These are phyloP conservation scores for Alternaria sp. DNA, from an alignment of 2,329 filamentous ascomycete genomes.

Conservation along the genomic window DNA sequence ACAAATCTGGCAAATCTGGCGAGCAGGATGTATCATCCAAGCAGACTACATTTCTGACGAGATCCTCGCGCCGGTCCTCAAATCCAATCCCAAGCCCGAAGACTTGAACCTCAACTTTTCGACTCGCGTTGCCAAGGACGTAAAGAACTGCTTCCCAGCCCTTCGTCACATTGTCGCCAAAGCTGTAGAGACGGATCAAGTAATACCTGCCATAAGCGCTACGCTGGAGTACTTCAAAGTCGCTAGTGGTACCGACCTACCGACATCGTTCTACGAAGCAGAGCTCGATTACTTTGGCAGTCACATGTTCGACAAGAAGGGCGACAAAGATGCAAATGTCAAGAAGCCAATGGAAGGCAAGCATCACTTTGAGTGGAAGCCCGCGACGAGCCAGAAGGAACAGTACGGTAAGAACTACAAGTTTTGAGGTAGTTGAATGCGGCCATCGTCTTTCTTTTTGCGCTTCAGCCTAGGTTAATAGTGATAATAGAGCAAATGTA, in stretches of 20 bases:
- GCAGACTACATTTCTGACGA: conserved; percentile 69
- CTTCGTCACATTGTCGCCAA: conserved; percentile 67
- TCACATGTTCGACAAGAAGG: conserved; percentile 70
- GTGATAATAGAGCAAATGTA: not conserved
- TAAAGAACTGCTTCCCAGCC: conserved; percentile 60
- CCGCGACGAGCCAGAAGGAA: conserved; percentile 43
- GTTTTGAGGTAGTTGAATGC: not conserved
- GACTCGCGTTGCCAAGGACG: conserved; percentile 61
- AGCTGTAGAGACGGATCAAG: conserved; percentile 65
- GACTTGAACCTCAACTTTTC: conserved; percentile 58
- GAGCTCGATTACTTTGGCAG: conserved; percentile 76
- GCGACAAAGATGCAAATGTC: conserved; percentile 59
- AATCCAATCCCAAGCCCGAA: conserved; percentile 45
- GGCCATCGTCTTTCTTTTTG: not conserved
- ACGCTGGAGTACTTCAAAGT: conserved; percentile 75
- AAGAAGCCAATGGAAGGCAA: conserved; percentile 63
- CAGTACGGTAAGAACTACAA: conserved; percentile 29
- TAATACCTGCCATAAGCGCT: conserved; percentile 68
- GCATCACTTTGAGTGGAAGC: conserved; percentile 71
- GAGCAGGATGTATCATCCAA: conserved; percentile 75
- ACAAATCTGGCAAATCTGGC: conserved; percentile 69
- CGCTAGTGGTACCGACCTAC: conserved; percentile 65
- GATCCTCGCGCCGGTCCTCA: conserved; percentile 61
- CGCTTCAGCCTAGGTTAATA: not conserved
- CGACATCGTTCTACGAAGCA: conserved; percentile 75